Percentiles rank a stretch among this genome's conserved stretches.
Conservation (phyloP, 108 stramenopile genomes). For the Aurantiochytrium sp. region DNA sequence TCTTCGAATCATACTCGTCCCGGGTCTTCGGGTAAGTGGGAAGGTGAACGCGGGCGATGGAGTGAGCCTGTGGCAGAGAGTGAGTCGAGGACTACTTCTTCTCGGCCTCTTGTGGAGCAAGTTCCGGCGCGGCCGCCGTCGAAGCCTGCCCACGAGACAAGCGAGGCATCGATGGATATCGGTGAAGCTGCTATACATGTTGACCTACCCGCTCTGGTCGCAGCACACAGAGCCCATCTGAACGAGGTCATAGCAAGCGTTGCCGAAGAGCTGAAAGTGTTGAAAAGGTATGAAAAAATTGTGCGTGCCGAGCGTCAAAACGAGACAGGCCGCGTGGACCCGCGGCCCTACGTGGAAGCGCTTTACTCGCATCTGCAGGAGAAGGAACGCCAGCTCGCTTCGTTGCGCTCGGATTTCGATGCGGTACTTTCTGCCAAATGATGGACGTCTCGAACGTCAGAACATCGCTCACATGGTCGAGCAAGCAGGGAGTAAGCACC, state of each 20-base stretch:
- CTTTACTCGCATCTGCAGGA: not conserved
- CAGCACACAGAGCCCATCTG: not conserved
- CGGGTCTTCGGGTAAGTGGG: too few species aligned
- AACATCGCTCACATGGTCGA: not conserved
- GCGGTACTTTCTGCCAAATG: not conserved
- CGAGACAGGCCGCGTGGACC: not conserved
- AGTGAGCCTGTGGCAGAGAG: too few species aligned
- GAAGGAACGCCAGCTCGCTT: not conserved
- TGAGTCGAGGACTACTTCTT: too few species aligned
- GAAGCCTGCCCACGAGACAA: too few species aligned
- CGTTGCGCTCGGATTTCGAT: not conserved
- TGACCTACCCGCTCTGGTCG: not conserved
- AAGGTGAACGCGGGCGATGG: too few species aligned
- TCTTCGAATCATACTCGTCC: too few species aligned
- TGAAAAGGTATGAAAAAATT: not conserved
- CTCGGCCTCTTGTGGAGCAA: too few species aligned
- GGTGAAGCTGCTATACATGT: not conserved
- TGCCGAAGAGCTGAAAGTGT: not conserved
- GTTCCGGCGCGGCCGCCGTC: too few species aligned
- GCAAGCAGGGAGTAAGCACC: too few species aligned
- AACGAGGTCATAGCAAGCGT: not conserved
- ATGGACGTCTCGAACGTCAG: not conserved
- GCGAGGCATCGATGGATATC: too few species aligned
- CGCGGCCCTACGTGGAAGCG: not conserved
- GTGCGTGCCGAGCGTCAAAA: not conserved